Evolutionary conservation across 352 stramenopile genomes (phyloP).

Genomic region (Pythium plurisporium): DNA sequence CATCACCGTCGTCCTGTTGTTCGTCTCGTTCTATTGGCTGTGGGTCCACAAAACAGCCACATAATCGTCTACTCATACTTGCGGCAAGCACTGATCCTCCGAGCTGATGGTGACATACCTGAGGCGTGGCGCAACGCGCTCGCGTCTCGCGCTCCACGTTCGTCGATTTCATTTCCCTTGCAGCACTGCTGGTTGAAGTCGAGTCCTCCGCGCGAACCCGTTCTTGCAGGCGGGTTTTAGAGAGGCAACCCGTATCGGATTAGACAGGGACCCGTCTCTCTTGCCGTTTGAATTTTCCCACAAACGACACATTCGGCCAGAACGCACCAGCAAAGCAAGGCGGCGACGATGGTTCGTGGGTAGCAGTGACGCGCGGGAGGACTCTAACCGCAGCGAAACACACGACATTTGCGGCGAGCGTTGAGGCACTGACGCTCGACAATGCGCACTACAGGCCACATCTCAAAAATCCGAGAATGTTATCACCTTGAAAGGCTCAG

Average conservation of each 20-base stretch:
- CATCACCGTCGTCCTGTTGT: constrained; percentile 33
- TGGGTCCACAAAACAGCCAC: neutral
- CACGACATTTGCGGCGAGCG: no score
- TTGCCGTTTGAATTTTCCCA: constrained; percentile 13
- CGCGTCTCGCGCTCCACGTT: constrained; percentile 3
- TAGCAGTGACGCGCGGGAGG: no score
- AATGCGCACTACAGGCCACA: constrained; percentile 54
- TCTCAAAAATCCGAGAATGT: constrained; percentile 85
- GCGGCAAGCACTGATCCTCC: no score
- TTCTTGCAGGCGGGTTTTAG: constrained; percentile 2
- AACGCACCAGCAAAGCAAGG: neutral
- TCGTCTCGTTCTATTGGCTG: neutral
- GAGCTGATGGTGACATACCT: no score
- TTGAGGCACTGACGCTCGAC: neutral
- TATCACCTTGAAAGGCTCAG: constrained; percentile 98
- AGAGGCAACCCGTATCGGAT: constrained; percentile 20
- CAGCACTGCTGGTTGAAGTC: constrained; percentile 22
- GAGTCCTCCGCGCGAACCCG: constrained; percentile 17
- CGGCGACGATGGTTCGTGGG: constrained; percentile 10
- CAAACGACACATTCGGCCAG: no score
- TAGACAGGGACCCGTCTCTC: constrained; percentile 4
- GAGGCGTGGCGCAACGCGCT: no score
- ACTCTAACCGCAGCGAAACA: no score
- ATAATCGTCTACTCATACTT: neutral
- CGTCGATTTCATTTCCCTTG: constrained; percentile 2